phyloP scores from a whole-genome alignment of 2,329 filamentous ascomycete genomes.

The Ustilaginoidea virens region DNA sequence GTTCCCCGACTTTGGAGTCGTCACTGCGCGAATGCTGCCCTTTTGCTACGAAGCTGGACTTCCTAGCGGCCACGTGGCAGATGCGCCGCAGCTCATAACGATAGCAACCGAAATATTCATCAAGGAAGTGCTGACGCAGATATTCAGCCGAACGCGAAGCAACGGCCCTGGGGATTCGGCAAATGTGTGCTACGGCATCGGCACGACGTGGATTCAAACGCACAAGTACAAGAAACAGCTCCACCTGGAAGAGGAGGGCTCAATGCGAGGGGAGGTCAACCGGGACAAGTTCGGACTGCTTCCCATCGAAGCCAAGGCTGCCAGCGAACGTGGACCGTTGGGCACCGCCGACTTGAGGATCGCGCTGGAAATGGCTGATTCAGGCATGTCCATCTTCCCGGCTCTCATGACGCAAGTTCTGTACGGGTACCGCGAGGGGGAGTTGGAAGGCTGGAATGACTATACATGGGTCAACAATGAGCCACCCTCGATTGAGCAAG shows the following conservation, averaged over 20 bases:
- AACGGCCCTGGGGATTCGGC: conserved; percentile 49
- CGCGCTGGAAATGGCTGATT: conserved; percentile 60
- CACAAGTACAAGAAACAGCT: conserved; percentile 63
- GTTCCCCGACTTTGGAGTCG: conserved; percentile 48
- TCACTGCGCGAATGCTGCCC: conserved; percentile 50
- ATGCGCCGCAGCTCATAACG: conserved; percentile 48
- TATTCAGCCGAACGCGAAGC: conserved; percentile 48
- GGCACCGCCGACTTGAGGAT: conserved; percentile 67
- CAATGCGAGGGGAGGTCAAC: conserved; percentile 55
- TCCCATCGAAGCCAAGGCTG: conserved; percentile 66
- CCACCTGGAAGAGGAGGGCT: conserved; percentile 58
- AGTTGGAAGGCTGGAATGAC: conserved; percentile 52
- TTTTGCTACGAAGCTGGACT: conserved; percentile 54
- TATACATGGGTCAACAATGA: conserved; percentile 36
- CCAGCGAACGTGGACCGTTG: conserved; percentile 54
- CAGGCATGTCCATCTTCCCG: conserved; percentile 63
- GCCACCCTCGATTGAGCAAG: conserved; percentile 14
- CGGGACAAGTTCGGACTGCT: conserved; percentile 64
- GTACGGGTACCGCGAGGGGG: conserved; percentile 58
- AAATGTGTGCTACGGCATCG: conserved; percentile 47
- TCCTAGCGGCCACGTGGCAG: conserved; percentile 38
- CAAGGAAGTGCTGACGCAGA: conserved; percentile 47
- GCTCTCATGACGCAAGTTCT: conserved; percentile 56
- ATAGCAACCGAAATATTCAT: conserved; percentile 52
- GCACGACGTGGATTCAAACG: conserved; percentile 61